Conservation (phyloP, 73 alveolate species). For the Tetrahymena thermophila region DNA sequence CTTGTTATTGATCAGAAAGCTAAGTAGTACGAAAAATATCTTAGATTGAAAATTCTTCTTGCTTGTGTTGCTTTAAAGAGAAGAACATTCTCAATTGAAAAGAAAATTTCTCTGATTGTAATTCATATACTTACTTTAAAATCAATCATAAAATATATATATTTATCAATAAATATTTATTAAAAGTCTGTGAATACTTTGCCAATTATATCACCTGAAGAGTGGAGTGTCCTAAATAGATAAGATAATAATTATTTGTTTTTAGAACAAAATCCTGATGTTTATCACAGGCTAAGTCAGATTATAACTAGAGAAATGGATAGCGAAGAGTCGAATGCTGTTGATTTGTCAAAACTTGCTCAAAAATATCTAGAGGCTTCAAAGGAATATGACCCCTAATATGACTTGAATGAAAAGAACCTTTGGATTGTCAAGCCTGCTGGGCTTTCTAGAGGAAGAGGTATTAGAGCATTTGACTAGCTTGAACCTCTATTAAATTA, state of each 20-base stretch:
- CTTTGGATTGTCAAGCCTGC: conserved; percentile 95
- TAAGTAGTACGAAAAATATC: background rate
- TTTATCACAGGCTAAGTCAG: background rate
- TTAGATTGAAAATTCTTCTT: background rate
- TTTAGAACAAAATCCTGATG: background rate
- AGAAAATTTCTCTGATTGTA: background rate
- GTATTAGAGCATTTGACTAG: conserved; percentile 64
- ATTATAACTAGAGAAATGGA: background rate
- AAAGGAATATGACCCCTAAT: conserved; percentile 45
- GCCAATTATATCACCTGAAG: conserved; percentile 6
- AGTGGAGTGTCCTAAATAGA: conserved; percentile 14
- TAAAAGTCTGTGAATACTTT: background rate
- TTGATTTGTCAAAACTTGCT: background rate
- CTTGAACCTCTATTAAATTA: conserved; percentile 72
- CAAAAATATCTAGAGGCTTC: background rate
- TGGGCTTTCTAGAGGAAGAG: conserved; percentile 91
- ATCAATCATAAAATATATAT: too few relatives aligned
- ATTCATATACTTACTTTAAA: background rate
- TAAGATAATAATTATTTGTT: background rate
- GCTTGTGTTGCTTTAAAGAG: background rate
- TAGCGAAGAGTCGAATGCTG: background rate
- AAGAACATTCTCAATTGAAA: background rate
- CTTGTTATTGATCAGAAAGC: background rate
- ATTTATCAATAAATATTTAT: background rate
- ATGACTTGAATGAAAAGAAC: conserved; percentile 61